These are phyloP conservation scores for Colletotrichum graminicola DNA, from an alignment of 2,329 filamentous ascomycete genomes.

Conservation along the genomic window DNA sequence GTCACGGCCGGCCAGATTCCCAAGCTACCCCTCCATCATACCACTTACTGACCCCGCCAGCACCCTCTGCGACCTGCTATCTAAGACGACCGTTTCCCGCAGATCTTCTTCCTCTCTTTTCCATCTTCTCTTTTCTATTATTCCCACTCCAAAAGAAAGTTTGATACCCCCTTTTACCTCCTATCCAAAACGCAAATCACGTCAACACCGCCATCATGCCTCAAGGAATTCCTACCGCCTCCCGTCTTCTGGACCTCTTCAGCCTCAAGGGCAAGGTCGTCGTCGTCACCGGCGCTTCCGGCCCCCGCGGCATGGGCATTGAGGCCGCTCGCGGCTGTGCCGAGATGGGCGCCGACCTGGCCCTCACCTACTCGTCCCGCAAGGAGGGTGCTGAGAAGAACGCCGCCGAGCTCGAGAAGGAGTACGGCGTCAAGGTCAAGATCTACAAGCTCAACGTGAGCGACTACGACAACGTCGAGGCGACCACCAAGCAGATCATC, in stretches of 20 bases:
- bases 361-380: slow-evolving; percentile 78
- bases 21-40: slow-evolving; percentile 40
- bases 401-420: slow-evolving; percentile 71
- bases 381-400: slow-evolving; percentile 77
- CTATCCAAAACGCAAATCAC: neutral
- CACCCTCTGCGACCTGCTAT: slow-evolving; percentile 16
- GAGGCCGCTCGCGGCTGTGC: slow-evolving; percentile 77
- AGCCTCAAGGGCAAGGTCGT: slow-evolving; percentile 80
- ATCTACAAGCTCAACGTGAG: slow-evolving; percentile 71
- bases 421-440: slow-evolving; percentile 76
- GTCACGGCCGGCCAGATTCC: slow-evolving; percentile 32
- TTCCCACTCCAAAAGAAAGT: slow-evolving; percentile 10
- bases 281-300: slow-evolving; percentile 77
- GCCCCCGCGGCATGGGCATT: slow-evolving; percentile 77
- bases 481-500: slow-evolving; percentile 72
- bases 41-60: slow-evolving; percentile 28
- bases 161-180: slow-evolving; percentile 12
- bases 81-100: slow-evolving; percentile 22
- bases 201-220: slow-evolving; percentile 24
- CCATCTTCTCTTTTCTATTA: neutral
- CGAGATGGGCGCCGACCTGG: slow-evolving; percentile 78
- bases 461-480: slow-evolving; percentile 64
- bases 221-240: slow-evolving; percentile 63
- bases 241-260: slow-evolving; percentile 74
- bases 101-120: neutral